Evolutionary conservation across 169 alveolate species (phyloP).

Genomic region (Babesia gibsoni): DNA sequence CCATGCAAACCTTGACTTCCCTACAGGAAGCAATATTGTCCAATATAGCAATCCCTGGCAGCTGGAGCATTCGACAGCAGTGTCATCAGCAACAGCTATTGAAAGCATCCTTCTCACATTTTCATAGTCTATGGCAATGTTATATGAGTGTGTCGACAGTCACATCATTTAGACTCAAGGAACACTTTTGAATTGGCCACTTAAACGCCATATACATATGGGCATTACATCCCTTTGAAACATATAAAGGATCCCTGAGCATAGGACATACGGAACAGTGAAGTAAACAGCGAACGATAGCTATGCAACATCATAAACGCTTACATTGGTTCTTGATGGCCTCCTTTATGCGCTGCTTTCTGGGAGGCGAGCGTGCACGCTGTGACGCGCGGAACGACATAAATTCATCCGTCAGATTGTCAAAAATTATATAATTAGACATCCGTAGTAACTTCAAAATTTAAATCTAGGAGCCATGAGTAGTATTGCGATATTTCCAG

Average conservation of each 20-base stretch:
- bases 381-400: slow-evolving; percentile 24
- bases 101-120: slow-evolving; percentile 39
- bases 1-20: slow-evolving; percentile 34
- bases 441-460: not conserved
- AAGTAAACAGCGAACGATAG: too few species aligned
- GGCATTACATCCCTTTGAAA: too few species aligned
- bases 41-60: slow-evolving; percentile 1
- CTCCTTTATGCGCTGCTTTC: slow-evolving; percentile 38
- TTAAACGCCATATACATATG: too few species aligned
- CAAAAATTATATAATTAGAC: slow-evolving; percentile 35
- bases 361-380: slow-evolving; percentile 52
- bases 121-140: slow-evolving; percentile 29
- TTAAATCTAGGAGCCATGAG: not conserved
- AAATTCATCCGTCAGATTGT: slow-evolving; percentile 55
- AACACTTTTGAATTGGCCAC: too few species aligned
- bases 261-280: too few species aligned
- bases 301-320: too few species aligned
- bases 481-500: not conserved
- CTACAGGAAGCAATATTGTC: not conserved
- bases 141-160: not conserved
- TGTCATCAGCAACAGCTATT: slow-evolving; percentile 23
- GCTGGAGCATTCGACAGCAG: slow-evolving; percentile 24
- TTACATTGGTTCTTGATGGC: slow-evolving; percentile 45
- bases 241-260: too few species aligned
- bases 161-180: too few species aligned